phyloP scores from a whole-genome alignment of 495 filamentous ascomycete genomes.

The Aspergillus ellipticus region DNA sequence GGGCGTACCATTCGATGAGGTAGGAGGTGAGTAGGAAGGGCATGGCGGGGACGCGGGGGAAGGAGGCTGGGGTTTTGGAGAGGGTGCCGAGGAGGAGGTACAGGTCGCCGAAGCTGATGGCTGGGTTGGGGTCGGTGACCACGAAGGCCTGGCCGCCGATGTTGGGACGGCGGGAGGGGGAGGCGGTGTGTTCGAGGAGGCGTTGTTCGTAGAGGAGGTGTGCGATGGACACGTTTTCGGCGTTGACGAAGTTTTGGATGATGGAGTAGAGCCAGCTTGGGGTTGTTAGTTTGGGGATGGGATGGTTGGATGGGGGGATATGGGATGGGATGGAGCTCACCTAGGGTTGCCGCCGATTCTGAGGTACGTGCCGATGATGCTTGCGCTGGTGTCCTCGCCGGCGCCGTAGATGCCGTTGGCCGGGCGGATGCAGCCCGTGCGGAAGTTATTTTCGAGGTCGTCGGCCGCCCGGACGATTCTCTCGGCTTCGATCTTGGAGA shows the following conservation, averaged over 20 bases:
- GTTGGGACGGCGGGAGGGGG: conserved; percentile 34
- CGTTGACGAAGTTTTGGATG: conserved; percentile 56
- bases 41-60: conserved; percentile 24
- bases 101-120: conserved; percentile 32
- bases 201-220: conserved; percentile 59
- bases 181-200: conserved; percentile 42
- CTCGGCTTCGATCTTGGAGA: conserved; percentile 53
- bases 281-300: conserved; percentile 12
- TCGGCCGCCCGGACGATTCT: conserved; percentile 47
- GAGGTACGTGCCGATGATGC: conserved; percentile 41
- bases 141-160: conserved; percentile 39
- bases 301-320: conserved; percentile 9
- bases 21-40: conserved; percentile 45
- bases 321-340: conserved; percentile 12
- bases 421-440: conserved; percentile 55
- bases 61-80: conserved; percentile 28
- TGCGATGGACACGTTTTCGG: conserved; percentile 54
- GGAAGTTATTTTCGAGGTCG: conserved; percentile 34
- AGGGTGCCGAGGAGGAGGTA: conserved; percentile 31
- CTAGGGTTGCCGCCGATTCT: conserved; percentile 32
- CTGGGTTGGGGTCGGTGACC: conserved; percentile 39
- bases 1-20: conserved; percentile 45
- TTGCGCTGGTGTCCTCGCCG: conserved; percentile 44
- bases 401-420: conserved; percentile 58
- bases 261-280: conserved; percentile 45